Evolutionary conservation across 1,139 yeast genomes (phyloP).

Genomic region (Blastobotrys buckinghamii): DNA sequence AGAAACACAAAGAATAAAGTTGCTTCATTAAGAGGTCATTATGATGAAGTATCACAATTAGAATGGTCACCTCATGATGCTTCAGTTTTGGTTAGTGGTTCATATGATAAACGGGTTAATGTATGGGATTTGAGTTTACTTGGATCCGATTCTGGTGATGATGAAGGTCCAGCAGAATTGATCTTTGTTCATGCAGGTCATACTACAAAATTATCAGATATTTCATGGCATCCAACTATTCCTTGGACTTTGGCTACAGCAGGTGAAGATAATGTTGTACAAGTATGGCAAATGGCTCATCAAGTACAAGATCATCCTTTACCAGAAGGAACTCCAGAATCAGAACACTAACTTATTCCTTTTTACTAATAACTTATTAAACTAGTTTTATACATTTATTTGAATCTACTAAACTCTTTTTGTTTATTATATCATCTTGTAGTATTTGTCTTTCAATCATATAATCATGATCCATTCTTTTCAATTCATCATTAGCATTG

Average conservation of each 20-base stretch:
- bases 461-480: background rate
- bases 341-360: no score
- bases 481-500: background rate
- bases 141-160: conserved; percentile 34
- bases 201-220: conserved; percentile 77
- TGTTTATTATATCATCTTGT: background rate
- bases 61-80: conserved; percentile 72
- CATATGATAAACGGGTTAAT: conserved; percentile 67
- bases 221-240: conserved; percentile 79
- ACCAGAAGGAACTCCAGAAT: no score
- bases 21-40: conserved; percentile 45
- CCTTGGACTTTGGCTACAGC: conserved; percentile 80
- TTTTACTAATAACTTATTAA: no score
- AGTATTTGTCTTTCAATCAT: background rate
- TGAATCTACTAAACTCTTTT: background rate
- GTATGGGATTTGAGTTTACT: conserved; percentile 57
- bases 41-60: conserved; percentile 58
- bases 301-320: conserved; percentile 36
- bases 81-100: conserved; percentile 64
- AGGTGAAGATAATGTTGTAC: conserved; percentile 84
- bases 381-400: background rate
- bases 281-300: conserved; percentile 63
- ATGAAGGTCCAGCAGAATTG: conserved; percentile 43
- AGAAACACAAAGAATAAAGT: conserved; percentile 38
- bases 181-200: conserved; percentile 73